Evolutionary conservation across 2,329 filamentous ascomycete species (phyloP).

Genomic region (Didymella keratinophila): DNA sequence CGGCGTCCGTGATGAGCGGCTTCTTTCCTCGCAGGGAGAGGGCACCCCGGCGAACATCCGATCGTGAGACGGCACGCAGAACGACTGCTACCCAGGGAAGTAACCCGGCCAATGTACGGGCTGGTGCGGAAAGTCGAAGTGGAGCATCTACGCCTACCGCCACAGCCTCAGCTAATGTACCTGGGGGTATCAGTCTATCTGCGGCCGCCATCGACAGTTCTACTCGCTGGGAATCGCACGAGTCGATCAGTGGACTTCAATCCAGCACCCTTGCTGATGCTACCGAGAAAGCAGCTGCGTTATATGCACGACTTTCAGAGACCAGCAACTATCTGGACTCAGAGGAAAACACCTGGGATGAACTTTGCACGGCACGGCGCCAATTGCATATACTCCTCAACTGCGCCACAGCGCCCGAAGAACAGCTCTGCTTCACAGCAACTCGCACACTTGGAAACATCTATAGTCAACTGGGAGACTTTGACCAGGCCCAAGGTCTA

Average conservation of each 20-base stretch:
- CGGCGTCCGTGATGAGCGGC: no score
- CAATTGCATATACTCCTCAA: background rate
- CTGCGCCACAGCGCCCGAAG: background rate
- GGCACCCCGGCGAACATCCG: background rate
- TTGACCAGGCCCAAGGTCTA: background rate
- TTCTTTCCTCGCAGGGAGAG: no score
- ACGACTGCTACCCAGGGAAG: no score
- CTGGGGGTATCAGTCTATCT: background rate
- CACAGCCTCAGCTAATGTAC: background rate
- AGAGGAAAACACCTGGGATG: background rate
- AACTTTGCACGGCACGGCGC: background rate
- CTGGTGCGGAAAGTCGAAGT: background rate
- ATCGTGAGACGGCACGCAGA: background rate
- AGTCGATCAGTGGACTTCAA: no score
- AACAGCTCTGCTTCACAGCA: background rate
- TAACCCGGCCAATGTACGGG: no score
- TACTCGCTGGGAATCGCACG: background rate
- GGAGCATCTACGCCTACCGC: background rate
- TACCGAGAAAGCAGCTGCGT: no score
- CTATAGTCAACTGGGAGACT: slow-evolving; percentile 2
- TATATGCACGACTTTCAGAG: background rate
- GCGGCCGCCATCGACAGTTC: background rate
- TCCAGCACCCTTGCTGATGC: no score
- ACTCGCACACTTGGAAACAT: background rate
- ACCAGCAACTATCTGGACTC: slow-evolving; percentile 1